These are phyloP conservation scores for Vaucheria bursata DNA, from an alignment of 352 stramenopile genomes.

Conservation along the genomic window DNA sequence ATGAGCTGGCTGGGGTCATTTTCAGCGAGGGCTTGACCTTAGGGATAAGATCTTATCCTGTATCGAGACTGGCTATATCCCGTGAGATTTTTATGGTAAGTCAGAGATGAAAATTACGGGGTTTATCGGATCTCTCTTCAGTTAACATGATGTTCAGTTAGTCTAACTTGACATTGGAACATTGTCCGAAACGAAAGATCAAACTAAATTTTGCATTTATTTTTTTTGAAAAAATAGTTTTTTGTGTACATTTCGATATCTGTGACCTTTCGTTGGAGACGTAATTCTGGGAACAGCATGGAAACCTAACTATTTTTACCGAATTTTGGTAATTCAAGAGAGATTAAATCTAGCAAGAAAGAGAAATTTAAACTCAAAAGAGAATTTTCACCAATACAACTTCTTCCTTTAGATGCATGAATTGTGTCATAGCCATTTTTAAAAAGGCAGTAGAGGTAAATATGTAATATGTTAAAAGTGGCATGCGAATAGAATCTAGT, in stretches of 20 bases:
- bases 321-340: background rate
- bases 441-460: too few species aligned
- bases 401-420: too few species aligned
- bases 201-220: too few species aligned
- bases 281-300: too few species aligned
- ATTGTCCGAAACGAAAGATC: too few species aligned
- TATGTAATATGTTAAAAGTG: too few species aligned
- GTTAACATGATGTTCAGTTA: background rate
- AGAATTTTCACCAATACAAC: too few species aligned
- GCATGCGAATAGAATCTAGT: too few species aligned
- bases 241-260: too few species aligned
- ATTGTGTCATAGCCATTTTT: too few species aligned
- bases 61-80: conserved; percentile 31
- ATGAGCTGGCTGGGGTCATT: conserved; percentile 57
- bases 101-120: background rate
- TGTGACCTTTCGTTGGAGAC: background rate
- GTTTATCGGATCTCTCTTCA: background rate
- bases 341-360: background rate
- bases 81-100: conserved; percentile 29
- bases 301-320: background rate
- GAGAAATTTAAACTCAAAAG: background rate
- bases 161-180: background rate
- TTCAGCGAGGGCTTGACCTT: conserved; percentile 76
- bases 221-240: background rate
- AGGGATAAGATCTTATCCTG: conserved; percentile 62